Evolutionary conservation across 1,284 basidiomycete species (phyloP).

Genomic region (Pyrrhoderma lamaoense): DNA sequence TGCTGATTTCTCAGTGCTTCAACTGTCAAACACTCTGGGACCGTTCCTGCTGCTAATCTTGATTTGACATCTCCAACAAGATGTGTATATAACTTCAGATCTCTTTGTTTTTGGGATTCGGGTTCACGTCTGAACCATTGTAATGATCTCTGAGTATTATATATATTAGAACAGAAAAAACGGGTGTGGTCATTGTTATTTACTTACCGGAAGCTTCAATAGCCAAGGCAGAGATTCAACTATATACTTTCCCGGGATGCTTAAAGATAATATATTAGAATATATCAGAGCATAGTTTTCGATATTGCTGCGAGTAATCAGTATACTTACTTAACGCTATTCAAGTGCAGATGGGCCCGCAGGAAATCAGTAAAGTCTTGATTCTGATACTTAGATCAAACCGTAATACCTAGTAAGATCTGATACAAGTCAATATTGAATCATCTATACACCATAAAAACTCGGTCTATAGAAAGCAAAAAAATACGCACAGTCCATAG

Average conservation of each 20-base stretch:
- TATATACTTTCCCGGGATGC: conserved; percentile 46
- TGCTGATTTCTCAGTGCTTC: conserved; percentile 35
- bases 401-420: not conserved
- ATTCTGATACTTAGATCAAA: too few species aligned
- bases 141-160: conserved; percentile 22
- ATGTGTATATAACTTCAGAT: conserved; percentile 37
- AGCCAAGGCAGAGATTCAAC: conserved; percentile 46
- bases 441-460: conserved; percentile 1
- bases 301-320: too few species aligned
- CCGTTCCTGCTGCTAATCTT: conserved; percentile 35
- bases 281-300: too few species aligned
- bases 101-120: conserved; percentile 33
- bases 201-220: conserved; percentile 35
- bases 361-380: too few species aligned
- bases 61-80: conserved; percentile 40
- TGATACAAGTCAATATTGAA: not conserved
- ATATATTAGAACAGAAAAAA: not conserved
- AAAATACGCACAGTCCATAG: conserved; percentile 35
- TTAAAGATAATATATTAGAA: conserved; percentile 20
- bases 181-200: conserved; percentile 6
- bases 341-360: not conserved
- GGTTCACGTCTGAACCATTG: conserved; percentile 42
- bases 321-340: conserved; percentile 31
- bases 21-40: conserved; percentile 37
- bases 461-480: not conserved